phyloP scores from a whole-genome alignment of 192 early-diverging fungal species.

The Backusella sp. region DNA sequence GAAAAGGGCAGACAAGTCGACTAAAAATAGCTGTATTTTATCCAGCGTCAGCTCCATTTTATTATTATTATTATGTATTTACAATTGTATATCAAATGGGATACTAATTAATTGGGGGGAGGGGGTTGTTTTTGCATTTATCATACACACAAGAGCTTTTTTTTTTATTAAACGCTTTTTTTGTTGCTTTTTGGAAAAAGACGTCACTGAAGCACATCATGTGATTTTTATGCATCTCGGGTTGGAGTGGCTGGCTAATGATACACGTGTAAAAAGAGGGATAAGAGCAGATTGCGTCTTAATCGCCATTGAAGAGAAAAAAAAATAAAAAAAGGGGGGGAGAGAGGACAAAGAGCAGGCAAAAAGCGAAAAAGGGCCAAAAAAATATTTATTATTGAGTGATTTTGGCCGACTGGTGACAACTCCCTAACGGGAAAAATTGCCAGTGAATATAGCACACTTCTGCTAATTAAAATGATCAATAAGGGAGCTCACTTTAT shows the following conservation, averaged over 20 bases:
- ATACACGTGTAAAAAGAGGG: constrained; percentile 5
- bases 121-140: not conserved
- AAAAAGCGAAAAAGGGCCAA: not conserved
- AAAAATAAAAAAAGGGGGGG: not conserved
- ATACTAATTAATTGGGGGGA: not conserved
- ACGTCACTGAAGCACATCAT: not conserved
- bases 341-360: not conserved
- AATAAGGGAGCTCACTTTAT: not conserved
- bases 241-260: not conserved
- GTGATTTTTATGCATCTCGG: constrained; percentile 10
- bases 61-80: not conserved
- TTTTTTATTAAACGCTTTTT: not conserved
- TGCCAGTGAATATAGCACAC: not conserved
- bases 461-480: constrained; percentile 6
- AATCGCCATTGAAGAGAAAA: constrained; percentile 11
- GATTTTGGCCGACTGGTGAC: constrained; percentile 12
- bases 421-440: constrained; percentile 9
- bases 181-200: not conserved
- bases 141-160: not conserved
- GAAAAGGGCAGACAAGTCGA: not conserved
- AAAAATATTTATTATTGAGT: constrained; percentile 10
- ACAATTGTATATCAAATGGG: not conserved
- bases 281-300: not conserved
- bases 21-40: not conserved
- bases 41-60: constrained; percentile 13